phyloP scores from a whole-genome alignment of 1,139 yeast species.

The Geotrichum macrosporum region DNA sequence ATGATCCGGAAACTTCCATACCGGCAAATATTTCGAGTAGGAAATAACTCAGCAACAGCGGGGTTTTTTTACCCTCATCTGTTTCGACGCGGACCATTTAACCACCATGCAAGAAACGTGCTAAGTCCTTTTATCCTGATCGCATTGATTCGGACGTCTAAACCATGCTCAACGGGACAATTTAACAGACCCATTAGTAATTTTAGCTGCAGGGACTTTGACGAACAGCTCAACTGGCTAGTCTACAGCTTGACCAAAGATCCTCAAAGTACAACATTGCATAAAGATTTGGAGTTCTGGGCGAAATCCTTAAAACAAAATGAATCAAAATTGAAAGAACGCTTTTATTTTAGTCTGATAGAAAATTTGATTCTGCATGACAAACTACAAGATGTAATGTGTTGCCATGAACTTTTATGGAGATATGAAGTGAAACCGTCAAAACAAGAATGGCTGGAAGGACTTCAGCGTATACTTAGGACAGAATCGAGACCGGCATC shows the following conservation, averaged over 20 bases:
- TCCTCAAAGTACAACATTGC: background rate
- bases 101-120: background rate
- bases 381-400: background rate
- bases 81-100: background rate
- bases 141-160: background rate
- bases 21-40: background rate
- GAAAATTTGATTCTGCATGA: background rate
- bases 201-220: background rate
- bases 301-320: background rate
- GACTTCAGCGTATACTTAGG: background rate
- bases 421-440: background rate
- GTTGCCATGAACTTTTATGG: slow-evolving; percentile 1
- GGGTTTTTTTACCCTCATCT: background rate
- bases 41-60: background rate
- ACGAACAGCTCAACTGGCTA: background rate
- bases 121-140: background rate
- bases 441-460: background rate
- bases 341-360: background rate
- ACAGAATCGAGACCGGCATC: background rate
- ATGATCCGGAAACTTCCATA: background rate
- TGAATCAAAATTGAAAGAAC: background rate
- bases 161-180: background rate
- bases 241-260: slow-evolving; percentile 3
- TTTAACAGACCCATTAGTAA: background rate
- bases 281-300: slow-evolving; percentile 2